These are phyloP conservation scores for Podila minutissima DNA, from an alignment of 192 early-diverging fungal genomes.

Conservation along the genomic window DNA sequence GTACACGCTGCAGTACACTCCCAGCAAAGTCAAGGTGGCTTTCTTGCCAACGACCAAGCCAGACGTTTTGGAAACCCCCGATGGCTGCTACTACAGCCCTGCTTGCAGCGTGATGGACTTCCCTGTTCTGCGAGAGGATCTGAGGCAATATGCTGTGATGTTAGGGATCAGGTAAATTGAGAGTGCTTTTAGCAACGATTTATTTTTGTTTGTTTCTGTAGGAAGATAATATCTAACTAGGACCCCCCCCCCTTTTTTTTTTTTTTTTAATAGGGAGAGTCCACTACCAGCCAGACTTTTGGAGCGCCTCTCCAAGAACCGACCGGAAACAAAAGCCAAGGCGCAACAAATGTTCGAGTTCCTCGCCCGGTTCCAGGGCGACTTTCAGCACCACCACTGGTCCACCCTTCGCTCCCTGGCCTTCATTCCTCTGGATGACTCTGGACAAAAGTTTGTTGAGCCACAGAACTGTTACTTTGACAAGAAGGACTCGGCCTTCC, in stretches of 20 bases:
- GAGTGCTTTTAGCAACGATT: not conserved
- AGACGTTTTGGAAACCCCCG: conserved; percentile 60
- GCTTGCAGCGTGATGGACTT: conserved; percentile 73
- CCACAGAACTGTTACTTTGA: conserved; percentile 66
- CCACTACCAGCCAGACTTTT: conserved; percentile 59
- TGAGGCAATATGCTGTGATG: conserved; percentile 61
- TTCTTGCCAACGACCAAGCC: conserved; percentile 71
- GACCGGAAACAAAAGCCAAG: conserved; percentile 34
- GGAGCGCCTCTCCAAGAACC: conserved; percentile 43
- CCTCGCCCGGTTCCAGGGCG: conserved; percentile 68
- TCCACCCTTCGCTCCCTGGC: conserved; percentile 50
- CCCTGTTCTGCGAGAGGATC: conserved; percentile 64
- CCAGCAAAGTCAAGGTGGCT: conserved; percentile 48
- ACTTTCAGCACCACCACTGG: conserved; percentile 69
- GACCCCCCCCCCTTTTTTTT: too few species aligned
- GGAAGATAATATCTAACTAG: too few species aligned
- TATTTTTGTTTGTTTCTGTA: not conserved
- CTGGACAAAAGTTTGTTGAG: conserved; percentile 44
- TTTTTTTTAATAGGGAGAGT: conserved; percentile 34
- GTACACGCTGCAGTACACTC: conserved; percentile 66
- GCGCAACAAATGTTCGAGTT: conserved; percentile 74
- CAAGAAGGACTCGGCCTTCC: conserved; percentile 56
- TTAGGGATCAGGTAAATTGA: conserved; percentile 65
- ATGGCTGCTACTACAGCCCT: conserved; percentile 71
- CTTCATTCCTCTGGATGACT: conserved; percentile 72